These are phyloP conservation scores for Aureobasidium sp. DNA, from an alignment of 2,329 filamentous ascomycete species.

Conservation along the genomic window DNA sequence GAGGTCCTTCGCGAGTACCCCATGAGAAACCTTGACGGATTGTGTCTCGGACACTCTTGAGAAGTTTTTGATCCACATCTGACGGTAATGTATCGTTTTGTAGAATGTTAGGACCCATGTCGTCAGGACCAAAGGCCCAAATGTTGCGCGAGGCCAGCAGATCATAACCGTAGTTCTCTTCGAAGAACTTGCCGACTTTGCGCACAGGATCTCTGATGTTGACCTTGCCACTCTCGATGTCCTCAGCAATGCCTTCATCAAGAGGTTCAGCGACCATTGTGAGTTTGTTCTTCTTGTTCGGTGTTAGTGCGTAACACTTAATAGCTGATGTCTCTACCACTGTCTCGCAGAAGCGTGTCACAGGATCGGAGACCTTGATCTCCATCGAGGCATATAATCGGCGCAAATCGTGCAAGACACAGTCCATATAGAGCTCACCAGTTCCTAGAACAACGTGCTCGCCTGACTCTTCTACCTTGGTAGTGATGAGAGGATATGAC, in stretches of 20 bases:
- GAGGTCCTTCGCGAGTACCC: slow-evolving; percentile 88
- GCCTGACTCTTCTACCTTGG: slow-evolving; percentile 95
- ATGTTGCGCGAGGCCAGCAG: slow-evolving; percentile 89
- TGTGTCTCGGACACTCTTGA: slow-evolving; percentile 81
- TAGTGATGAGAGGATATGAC: slow-evolving; percentile 89
- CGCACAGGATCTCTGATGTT: slow-evolving; percentile 88
- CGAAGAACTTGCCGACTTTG: slow-evolving; percentile 93
- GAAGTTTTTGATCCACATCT: slow-evolving; percentile 87
- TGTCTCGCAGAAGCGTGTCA: slow-evolving; percentile 95
- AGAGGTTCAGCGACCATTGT: slow-evolving; percentile 97
- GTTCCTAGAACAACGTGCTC: slow-evolving; percentile 94
- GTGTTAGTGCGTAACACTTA: slow-evolving; percentile 95
- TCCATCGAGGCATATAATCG: slow-evolving; percentile 98
- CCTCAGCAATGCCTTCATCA: slow-evolving; percentile 87
- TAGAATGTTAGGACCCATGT: slow-evolving; percentile 88
- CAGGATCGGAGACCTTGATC: slow-evolving; percentile 95
- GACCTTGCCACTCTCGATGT: slow-evolving; percentile 86
- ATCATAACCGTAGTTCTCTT: slow-evolving; percentile 96
- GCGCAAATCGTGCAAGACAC: slow-evolving; percentile 88
- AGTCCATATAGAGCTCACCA: slow-evolving; percentile 99
- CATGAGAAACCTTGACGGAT: slow-evolving; percentile 95
- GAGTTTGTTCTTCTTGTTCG: slow-evolving; percentile 99
- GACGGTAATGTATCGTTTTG: slow-evolving; percentile 94
- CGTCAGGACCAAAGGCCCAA: slow-evolving; percentile 97
- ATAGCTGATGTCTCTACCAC: slow-evolving; percentile 95